Evolutionary conservation across 257 asterid species (phyloP), one percentile per base, ranked within the genome.

Genomic region (Plantago ovata): DNA sequence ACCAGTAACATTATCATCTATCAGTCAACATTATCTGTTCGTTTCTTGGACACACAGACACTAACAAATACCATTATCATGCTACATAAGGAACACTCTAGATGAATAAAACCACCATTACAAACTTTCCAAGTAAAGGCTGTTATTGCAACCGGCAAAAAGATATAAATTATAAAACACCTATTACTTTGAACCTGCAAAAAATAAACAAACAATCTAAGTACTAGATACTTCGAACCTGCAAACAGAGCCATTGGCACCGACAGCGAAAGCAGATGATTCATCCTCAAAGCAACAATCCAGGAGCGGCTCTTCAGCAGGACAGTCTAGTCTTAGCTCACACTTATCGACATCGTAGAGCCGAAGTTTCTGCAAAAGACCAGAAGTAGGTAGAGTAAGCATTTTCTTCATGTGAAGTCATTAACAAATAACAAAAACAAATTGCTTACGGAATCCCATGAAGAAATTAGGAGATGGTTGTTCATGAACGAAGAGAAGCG

Each of bases 211-310:
- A 28, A 53, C 7, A 41, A 16, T 32, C 21, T 18, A 32, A 57
- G 22, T 42, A 45, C 62, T 36, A 38, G 65, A 52, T 42, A 51
- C 38, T 46, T 7, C 38, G 58, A 73, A 93, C 98, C 98, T 86
- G 81, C 72, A 33, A 66, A 93, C 42, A 14, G 79, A 84, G 42
- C 98, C 98, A 75, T 86, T 94, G 4, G 94, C 70, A 71, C 75
- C 77, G 43, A 87, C 86, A 46, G 73, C 79, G 45, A 84, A 61
- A 61, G 90, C 96, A 33, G 73, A 76, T 0, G 71, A 45, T 21
- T 92, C 95, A 24, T 70, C 72, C 74, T 75, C 81, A 46, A 87
- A 82, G 68, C 96, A 87, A 48, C 96, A 92, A 78, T 89, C 98
- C 3, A 82, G 73, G 43, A 89, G 84, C 15, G 83, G 79, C 14